These are phyloP conservation scores for Penicillium parvum DNA, from an alignment of 495 filamentous ascomycete genomes.

Conservation along the genomic window DNA sequence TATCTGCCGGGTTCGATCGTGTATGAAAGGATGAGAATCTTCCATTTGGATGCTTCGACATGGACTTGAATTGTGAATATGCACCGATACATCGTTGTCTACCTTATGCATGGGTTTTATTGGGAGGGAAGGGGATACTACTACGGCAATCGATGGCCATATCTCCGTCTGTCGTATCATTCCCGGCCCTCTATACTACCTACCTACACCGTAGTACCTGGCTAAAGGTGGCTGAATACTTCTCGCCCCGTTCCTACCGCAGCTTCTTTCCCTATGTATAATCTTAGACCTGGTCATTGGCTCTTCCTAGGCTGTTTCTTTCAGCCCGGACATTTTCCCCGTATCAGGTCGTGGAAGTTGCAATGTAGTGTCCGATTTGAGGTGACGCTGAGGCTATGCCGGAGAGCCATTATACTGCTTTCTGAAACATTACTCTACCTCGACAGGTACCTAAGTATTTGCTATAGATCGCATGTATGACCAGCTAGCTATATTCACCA, in stretches of 20 bases:
- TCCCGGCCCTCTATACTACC: too few species aligned
- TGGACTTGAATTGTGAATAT: constrained; percentile 13
- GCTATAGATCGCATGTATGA: neutral
- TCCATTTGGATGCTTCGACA: too few species aligned
- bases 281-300: constrained; percentile 9
- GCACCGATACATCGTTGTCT: neutral
- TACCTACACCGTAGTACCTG: neutral
- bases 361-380: neutral
- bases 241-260: neutral
- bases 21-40: constrained; percentile 2
- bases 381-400: neutral
- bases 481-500: neutral
- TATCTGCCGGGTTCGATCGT: neutral
- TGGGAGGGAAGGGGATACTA: neutral
- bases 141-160: neutral
- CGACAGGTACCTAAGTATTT: neutral
- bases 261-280: constrained; percentile 1
- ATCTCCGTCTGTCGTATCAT: neutral
- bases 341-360: constrained; percentile 15
- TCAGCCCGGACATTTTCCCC: constrained; percentile 19
- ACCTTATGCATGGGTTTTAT: neutral
- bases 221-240: neutral
- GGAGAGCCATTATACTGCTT: too few species aligned
- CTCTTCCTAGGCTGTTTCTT: constrained; percentile 6
- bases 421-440: neutral